Percentiles rank a stretch among this genome's conserved stretches.
Conservation (phyloP, 352 stramenopile species). For the Phytopythium helicoides region DNA sequence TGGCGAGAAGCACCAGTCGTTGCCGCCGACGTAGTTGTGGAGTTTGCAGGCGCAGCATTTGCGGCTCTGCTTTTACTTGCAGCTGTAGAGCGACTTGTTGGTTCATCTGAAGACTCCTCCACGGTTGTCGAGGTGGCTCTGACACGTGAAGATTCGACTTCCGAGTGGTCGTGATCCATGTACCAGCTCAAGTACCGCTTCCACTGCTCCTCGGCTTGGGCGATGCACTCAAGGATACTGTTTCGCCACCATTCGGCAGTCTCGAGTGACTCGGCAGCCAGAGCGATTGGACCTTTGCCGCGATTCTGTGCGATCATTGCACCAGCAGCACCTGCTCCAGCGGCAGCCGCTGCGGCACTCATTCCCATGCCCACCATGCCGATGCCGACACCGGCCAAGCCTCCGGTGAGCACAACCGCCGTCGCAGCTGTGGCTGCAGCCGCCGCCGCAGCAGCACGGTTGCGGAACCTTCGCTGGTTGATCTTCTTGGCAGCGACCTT, state of each 20-base stretch:
- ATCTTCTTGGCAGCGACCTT: constrained; percentile 43
- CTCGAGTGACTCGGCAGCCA: constrained; percentile 80
- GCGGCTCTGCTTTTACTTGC: neutral
- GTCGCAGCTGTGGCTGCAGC: constrained; percentile 75
- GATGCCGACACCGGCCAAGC: constrained; percentile 73
- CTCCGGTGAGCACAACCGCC: constrained; percentile 73
- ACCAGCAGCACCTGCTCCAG: constrained; percentile 65
- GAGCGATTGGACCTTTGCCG: constrained; percentile 66
- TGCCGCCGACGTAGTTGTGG: no score
- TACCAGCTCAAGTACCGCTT: constrained; percentile 87
- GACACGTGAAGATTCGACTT: constrained; percentile 21
- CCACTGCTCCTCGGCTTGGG: constrained; percentile 83
- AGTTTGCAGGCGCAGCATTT: neutral
- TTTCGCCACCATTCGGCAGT: constrained; percentile 85
- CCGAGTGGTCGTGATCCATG: constrained; percentile 56
- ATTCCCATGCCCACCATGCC: constrained; percentile 79
- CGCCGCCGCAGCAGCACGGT: constrained; percentile 55
- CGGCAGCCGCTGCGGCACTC: constrained; percentile 68
- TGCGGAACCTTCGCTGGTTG: constrained; percentile 58
- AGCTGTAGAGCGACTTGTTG: no score
- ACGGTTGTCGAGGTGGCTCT: neutral
- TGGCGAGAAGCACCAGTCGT: no score
- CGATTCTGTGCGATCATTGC: constrained; percentile 72
- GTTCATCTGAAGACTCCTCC: neutral
- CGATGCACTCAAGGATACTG: constrained; percentile 82